Evolutionary conservation across 441 rosid genomes (phyloP).

Genomic region (Melastoma candidum): DNA sequence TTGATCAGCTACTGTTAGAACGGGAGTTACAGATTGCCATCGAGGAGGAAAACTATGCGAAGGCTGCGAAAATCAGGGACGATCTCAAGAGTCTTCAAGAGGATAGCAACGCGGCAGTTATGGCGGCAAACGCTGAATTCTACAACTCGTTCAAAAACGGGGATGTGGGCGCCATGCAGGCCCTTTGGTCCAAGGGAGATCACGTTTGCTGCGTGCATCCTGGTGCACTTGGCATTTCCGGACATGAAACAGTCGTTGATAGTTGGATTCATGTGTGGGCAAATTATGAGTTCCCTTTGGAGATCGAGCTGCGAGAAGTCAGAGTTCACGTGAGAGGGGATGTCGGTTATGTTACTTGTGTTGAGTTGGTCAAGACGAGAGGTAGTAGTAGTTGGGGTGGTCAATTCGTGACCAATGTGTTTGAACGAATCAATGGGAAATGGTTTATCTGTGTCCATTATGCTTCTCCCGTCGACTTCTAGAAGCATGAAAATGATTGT

Average conservation of each 20-base stretch:
- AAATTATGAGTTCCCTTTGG: slow-evolving; percentile 75
- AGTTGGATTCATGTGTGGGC: slow-evolving; percentile 93
- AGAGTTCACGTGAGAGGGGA: slow-evolving; percentile 63
- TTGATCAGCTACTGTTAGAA: slow-evolving; percentile 49
- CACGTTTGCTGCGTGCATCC: slow-evolving; percentile 77
- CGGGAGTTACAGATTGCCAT: slow-evolving; percentile 54
- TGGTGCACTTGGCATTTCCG: slow-evolving; percentile 61
- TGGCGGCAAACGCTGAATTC: slow-evolving; percentile 67
- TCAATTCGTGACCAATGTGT: slow-evolving; percentile 78
- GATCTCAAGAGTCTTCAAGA: slow-evolving; percentile 46
- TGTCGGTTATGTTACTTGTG: slow-evolving; percentile 62
- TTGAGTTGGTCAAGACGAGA: slow-evolving; percentile 73
- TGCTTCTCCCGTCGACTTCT: slow-evolving; percentile 77
- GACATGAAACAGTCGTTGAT: slow-evolving; percentile 67
- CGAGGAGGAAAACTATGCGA: slow-evolving; percentile 62
- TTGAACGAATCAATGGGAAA: slow-evolving; percentile 57
- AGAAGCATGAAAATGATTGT: slow-evolving; percentile 1
- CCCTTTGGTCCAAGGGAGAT: slow-evolving; percentile 54
- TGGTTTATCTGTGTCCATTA: slow-evolving; percentile 86
- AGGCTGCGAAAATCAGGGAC: slow-evolving; percentile 79
- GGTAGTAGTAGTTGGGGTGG: slow-evolving; percentile 94
- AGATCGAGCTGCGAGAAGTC: slow-evolving; percentile 59
- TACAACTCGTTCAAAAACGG: slow-evolving; percentile 64
- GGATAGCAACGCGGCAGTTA: slow-evolving; percentile 50
- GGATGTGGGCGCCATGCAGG: slow-evolving; percentile 58